Evolutionary conservation across 2,329 filamentous ascomycete genomes (phyloP).

Genomic region (Ophiostoma piceae): DNA sequence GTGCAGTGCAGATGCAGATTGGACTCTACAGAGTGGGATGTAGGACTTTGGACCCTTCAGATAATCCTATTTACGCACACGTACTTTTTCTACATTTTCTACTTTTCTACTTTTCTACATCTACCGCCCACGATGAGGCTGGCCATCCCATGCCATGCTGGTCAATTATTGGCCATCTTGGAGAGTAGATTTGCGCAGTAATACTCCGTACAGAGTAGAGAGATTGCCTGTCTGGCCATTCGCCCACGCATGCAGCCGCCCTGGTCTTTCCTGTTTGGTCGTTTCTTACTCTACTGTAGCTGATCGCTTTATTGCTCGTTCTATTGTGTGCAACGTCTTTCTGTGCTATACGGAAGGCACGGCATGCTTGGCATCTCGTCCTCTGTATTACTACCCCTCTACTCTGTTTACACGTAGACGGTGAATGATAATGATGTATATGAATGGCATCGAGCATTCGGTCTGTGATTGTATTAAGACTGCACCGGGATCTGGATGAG

Average conservation of each 20-base stretch:
- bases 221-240: background rate
- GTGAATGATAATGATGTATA: background rate
- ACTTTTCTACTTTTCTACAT: background rate
- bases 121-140: background rate
- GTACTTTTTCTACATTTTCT: background rate
- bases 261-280: background rate
- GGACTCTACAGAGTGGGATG: background rate
- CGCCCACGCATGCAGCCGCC: background rate
- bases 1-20: background rate
- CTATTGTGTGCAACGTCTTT: background rate
- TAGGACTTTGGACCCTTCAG: constrained; percentile 1
- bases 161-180: background rate
- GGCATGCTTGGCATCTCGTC: constrained; percentile 12
- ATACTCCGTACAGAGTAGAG: too few species aligned
- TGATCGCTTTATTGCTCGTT: constrained; percentile 14
- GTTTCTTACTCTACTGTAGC: background rate
- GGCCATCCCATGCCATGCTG: constrained; percentile 4
- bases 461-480: too few species aligned
- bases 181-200: too few species aligned
- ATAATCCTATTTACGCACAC: background rate
- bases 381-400: background rate
- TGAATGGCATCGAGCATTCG: too few species aligned
- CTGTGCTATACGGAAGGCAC: background rate
- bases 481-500: too few species aligned
- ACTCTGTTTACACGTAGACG: background rate